Percentiles rank a stretch among this genome's conserved stretches.
phyloP scores from a whole-genome alignment of 2,329 filamentous ascomycete genomes.

The Elsinoe fawcettii region DNA sequence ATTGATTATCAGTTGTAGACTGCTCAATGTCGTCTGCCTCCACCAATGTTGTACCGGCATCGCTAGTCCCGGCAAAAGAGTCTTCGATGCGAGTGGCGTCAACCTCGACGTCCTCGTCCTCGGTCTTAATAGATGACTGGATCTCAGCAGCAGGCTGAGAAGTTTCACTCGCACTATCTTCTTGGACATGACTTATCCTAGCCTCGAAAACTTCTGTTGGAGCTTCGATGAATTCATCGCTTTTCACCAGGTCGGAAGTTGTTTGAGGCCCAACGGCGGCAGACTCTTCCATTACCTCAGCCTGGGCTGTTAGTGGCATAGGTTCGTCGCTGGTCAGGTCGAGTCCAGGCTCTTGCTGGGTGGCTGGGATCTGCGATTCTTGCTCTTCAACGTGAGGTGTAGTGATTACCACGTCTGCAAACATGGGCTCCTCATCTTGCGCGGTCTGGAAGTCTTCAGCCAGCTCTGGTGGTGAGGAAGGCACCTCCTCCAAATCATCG shows the following conservation, averaged over 20 bases:
- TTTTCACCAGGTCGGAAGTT: background rate
- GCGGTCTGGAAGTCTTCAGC: slow-evolving; percentile 15
- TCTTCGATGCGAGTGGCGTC: slow-evolving; percentile 31
- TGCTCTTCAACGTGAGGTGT: background rate
- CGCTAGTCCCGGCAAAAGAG: slow-evolving; percentile 27
- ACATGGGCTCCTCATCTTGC: background rate
- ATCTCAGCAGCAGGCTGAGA: background rate
- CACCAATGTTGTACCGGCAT: slow-evolving; percentile 9
- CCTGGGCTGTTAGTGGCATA: background rate
- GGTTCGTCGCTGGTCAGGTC: background rate
- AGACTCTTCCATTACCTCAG: background rate
- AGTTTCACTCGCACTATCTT: background rate
- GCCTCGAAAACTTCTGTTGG: background rate
- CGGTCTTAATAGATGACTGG: background rate
- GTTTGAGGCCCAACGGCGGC: background rate
- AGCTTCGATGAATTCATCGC: slow-evolving; percentile 1
- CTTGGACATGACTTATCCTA: background rate
- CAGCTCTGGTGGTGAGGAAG: slow-evolving; percentile 18
- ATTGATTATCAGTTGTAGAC: background rate
- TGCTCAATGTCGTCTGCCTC: background rate
- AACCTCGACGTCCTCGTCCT: slow-evolving; percentile 16
- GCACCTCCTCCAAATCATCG: slow-evolving; percentile 15
- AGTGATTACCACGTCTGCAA: background rate
- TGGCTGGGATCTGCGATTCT: background rate
- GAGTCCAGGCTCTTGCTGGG: background rate